These are phyloP conservation scores for Penicillium coprophilum DNA, from an alignment of 495 filamentous ascomycete genomes.

Conservation along the genomic window DNA sequence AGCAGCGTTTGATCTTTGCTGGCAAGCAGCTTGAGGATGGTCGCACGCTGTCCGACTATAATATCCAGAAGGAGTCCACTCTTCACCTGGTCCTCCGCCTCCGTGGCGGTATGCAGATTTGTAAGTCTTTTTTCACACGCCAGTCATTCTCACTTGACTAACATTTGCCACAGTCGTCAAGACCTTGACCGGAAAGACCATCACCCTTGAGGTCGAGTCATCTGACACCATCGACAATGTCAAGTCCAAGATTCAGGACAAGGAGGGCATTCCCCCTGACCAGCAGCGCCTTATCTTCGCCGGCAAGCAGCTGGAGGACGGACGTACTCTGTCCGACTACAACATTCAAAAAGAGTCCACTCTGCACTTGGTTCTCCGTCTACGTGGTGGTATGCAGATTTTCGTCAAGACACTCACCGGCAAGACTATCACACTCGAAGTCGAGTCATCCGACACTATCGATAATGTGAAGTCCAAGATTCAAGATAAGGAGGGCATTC, in stretches of 20 bases:
- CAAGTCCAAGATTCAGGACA: constrained; percentile 76
- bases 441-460: constrained; percentile 85
- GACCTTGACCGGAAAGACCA: constrained; percentile 95
- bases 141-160: constrained; percentile 20
- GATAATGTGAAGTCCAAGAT: constrained; percentile 99
- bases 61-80: constrained; percentile 97
- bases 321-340: constrained; percentile 69
- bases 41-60: constrained; percentile 95
- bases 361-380: constrained; percentile 67
- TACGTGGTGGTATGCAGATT: constrained; percentile 75
- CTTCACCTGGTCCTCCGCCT: constrained; percentile 96
- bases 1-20: constrained; percentile 98
- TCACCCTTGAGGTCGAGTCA: constrained; percentile 96
- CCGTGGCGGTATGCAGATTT: constrained; percentile 99
- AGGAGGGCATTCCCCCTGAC: constrained; percentile 76
- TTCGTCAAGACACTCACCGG: constrained; percentile 71
- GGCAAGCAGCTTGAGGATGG: constrained; percentile 98
- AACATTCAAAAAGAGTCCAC: constrained; percentile 75
- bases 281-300: constrained; percentile 75
- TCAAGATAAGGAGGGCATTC: constrained; percentile 96
- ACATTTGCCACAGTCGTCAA: constrained; percentile 61
- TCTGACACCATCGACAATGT: constrained; percentile 97
- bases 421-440: constrained; percentile 71
- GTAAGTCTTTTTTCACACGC: constrained; percentile 46
- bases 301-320: constrained; percentile 71